Base-by-base conservation (phyloP, 2,329 filamentous ascomycete genomes). In the Aspergillus pseudonomiae region DNA sequence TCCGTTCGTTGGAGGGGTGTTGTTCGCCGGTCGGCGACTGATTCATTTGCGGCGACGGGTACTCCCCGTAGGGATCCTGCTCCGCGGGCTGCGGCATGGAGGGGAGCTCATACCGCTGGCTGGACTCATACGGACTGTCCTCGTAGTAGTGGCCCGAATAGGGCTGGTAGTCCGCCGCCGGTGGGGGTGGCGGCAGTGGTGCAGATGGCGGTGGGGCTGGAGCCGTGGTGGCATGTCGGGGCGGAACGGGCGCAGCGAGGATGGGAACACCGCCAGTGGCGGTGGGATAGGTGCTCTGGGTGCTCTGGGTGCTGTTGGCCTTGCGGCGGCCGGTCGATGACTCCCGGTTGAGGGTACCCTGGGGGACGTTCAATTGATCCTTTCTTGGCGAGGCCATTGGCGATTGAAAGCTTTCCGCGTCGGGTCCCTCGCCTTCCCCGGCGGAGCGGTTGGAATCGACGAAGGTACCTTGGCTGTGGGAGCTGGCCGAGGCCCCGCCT, bases 271-370 rank as follows among this genome's bases (percentile, higher is more conserved):
- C 67, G 56, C 68, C 26, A 24, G 65, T 21, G 50, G 65, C 57
- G 32, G 64, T 57, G 28, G 43, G 58, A 16, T 63, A 65, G 3
- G 72, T 69, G 45, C 60, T 67, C 24, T 63, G 68, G 5, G 63
- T 59, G 30, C 68, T 73, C 34, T 36, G 34, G 1, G 16, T 9
- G 12, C 43, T 14, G 45, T 16, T 48, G 26, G 48, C 66, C 61
- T 74, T 78, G 45, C 80, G 78, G 52, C 78, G 76, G 34, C 79
- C 79, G 4, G 75, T 78, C 3, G 79, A 81, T 1, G 76, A 73
- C n/a, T 74, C 75, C 6, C 79, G 78, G 14, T 70, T 67, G 21
- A 81, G 70, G 4, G 71, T 59, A 64, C 72, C 67, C 65, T 70
- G 62, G 64, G 63, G 58, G 61, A 70, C 61, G 56, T 67, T 67